A percentile compares a stretch with the other conserved stretches of the same genome.
Conservation (phyloP, 768 basidiomycete genomes). For the Gloeostereum incarnatum region DNA sequence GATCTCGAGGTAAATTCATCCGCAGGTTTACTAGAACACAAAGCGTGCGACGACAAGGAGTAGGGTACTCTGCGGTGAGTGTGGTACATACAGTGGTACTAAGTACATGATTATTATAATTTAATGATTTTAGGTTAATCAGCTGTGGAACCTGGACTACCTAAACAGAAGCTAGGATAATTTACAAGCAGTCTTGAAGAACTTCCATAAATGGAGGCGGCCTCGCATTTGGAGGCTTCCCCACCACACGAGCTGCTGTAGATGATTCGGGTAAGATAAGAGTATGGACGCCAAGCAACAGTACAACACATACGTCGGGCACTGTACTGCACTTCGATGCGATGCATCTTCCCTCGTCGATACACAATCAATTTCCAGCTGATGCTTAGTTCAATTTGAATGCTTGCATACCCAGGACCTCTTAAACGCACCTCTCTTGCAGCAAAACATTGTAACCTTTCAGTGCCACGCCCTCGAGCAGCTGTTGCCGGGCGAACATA, state of each 20-base stretch:
- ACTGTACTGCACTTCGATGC: constrained; percentile 61
- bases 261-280: constrained; percentile 6
- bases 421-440: constrained; percentile 52
- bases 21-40: too few species aligned
- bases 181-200: constrained; percentile 37
- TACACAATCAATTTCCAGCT: constrained; percentile 65
- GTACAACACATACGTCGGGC: constrained; percentile 40
- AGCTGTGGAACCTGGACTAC: too few species aligned
- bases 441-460: constrained; percentile 57
- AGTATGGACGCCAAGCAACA: constrained; percentile 4
- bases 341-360: constrained; percentile 51
- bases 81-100: too few species aligned
- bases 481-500: constrained; percentile 53
- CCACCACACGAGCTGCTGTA: constrained; percentile 44
- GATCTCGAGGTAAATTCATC: too few species aligned
- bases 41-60: too few species aligned
- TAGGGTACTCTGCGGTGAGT: too few species aligned
- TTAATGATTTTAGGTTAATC: too few species aligned
- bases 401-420: neutral
- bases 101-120: too few species aligned
- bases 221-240: constrained; percentile 32
- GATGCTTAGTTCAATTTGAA: neutral
- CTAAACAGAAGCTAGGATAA: too few species aligned
- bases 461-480: constrained; percentile 43
- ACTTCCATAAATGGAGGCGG: constrained; percentile 64